Percentiles rank a stretch among this genome's conserved stretches.
Evolutionary conservation across 139 green algal genomes (phyloP).

Genomic region (Chlamydomonas eustigma): DNA sequence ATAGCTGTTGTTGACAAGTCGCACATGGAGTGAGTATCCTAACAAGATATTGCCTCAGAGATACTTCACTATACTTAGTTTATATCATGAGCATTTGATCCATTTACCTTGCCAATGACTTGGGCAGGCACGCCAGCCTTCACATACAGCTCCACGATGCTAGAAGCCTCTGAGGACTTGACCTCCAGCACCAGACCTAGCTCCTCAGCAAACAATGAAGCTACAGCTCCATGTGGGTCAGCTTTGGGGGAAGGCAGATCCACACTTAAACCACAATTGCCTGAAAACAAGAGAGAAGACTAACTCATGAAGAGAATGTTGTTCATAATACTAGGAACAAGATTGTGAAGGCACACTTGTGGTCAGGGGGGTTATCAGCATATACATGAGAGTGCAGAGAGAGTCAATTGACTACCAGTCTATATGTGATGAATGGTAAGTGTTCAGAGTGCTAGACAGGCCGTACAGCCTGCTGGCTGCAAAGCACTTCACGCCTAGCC

Average conservation of each 20-base stretch:
- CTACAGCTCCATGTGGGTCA: conserved; percentile 32
- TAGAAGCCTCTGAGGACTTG: conserved; percentile 34
- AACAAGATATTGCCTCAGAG: conserved; percentile 18
- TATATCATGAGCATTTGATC: not conserved
- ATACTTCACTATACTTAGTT: not conserved
- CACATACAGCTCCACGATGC: conserved; percentile 63
- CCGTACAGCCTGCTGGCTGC: not conserved
- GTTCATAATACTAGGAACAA: not conserved
- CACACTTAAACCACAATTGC: conserved; percentile 61
- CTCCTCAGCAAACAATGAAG: conserved; percentile 92
- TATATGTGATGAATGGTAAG: not conserved
- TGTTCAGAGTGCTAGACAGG: conserved; percentile 13
- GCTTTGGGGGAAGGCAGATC: conserved; percentile 49
- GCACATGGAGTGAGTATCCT: too few relatives aligned
- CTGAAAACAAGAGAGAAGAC: not conserved
- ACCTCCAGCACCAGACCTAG: conserved; percentile 95
- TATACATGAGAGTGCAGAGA: not conserved
- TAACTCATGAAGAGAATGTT: too few relatives aligned
- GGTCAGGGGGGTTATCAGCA: not conserved
- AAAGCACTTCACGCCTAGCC: conserved; percentile 1
- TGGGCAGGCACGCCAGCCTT: conserved; percentile 58
- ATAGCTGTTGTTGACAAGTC: not conserved
- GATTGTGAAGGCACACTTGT: not conserved
- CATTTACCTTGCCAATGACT: conserved; percentile 59
- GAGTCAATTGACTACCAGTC: not conserved